phyloP scores from a whole-genome alignment of 345 rosid species.

The Hibiscus tridactylites region DNA sequence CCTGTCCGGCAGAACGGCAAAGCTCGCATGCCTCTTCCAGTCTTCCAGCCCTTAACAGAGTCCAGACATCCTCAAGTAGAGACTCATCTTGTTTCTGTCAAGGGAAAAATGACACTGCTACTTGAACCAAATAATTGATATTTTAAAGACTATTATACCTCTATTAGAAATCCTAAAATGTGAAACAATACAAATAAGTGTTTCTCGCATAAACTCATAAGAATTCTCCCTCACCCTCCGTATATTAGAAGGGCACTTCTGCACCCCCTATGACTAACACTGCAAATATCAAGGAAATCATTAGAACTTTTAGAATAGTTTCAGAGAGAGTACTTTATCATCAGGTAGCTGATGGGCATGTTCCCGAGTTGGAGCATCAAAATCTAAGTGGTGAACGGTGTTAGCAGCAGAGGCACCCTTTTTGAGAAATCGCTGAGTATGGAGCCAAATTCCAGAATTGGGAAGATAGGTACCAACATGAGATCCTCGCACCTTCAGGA shows the following conservation, averaged over 20 bases:
- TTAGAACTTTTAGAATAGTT: not conserved
- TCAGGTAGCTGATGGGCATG: constrained; percentile 71
- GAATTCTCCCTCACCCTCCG: not conserved
- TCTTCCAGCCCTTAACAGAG: constrained; percentile 91
- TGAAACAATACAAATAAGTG: not conserved
- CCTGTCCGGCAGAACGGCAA: constrained; percentile 98
- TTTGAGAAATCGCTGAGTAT: constrained; percentile 77
- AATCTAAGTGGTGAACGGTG: constrained; percentile 85
- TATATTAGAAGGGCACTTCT: not conserved
- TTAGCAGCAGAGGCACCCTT: constrained; percentile 46
- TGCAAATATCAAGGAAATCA: not conserved
- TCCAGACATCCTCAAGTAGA: constrained; percentile 94
- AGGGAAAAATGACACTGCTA: constrained; percentile 14
- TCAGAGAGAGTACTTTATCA: constrained; percentile 52
- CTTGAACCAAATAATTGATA: constrained; percentile 1
- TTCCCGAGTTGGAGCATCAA: constrained; percentile 99
- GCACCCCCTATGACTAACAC: not conserved
- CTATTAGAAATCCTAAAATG: not conserved
- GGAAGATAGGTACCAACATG: constrained; percentile 95
- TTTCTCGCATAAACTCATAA: not conserved
- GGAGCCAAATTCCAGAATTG: constrained; percentile 92
- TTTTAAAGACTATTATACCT: not conserved
- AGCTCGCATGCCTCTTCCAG: constrained; percentile 83
- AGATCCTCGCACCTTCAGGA: constrained; percentile 75
- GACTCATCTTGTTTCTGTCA: constrained; percentile 92